Percentiles rank a stretch among this genome's conserved stretches.
These are phyloP conservation scores for Barbarea vulgaris DNA, from an alignment of 345 rosid genomes.

Conservation along the genomic window DNA sequence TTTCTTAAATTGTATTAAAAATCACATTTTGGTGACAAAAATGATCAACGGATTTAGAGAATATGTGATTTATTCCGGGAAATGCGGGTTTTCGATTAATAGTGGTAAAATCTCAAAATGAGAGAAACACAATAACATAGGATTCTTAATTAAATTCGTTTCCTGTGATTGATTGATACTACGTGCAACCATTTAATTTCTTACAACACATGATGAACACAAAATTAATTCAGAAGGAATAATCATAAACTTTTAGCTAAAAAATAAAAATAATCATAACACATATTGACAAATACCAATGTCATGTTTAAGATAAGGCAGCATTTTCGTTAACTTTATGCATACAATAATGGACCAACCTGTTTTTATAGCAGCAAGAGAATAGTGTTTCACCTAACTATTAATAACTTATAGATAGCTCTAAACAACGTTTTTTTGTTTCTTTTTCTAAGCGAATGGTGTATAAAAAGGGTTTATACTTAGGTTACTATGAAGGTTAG, in stretches of 20 bases:
- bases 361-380: constrained; percentile 12
- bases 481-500: constrained; percentile 21
- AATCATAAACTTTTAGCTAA: constrained; percentile 6
- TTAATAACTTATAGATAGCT: background rate
- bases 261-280: constrained; percentile 21
- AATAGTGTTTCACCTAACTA: constrained; percentile 30
- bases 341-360: constrained; percentile 30
- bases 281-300: constrained; percentile 31
- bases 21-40: background rate
- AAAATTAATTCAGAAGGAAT: constrained; percentile 8
- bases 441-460: background rate
- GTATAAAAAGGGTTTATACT: constrained; percentile 8
- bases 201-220: constrained; percentile 27
- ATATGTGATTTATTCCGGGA: background rate
- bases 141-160: background rate
- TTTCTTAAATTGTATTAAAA: background rate
- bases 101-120: background rate
- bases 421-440: background rate
- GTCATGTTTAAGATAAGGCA: constrained; percentile 27
- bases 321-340: constrained; percentile 24
- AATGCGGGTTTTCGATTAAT: background rate
- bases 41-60: background rate
- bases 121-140: constrained; percentile 1
- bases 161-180: constrained; percentile 25
- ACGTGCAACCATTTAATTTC: constrained; percentile 28